Percentiles rank a stretch among this genome's conserved stretches.
phyloP scores from a whole-genome alignment of 441 rosid species.

The Monsonia emarginata region DNA sequence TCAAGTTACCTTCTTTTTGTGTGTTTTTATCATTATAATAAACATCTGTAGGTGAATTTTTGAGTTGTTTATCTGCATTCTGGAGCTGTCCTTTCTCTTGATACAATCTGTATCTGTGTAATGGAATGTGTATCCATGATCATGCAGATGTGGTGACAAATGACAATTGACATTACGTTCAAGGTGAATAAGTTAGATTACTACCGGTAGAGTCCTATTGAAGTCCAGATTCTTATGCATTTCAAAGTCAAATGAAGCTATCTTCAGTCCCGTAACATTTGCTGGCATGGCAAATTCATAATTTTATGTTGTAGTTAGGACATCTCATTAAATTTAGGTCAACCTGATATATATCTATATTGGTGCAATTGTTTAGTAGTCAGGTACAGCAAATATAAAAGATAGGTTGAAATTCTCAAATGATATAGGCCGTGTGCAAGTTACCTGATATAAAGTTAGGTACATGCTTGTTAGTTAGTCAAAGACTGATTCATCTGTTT shows the following conservation, averaged over 20 bases:
- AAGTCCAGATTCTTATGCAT: background rate
- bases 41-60: slow-evolving; percentile 20
- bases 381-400: background rate
- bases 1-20: slow-evolving; percentile 4
- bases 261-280: slow-evolving; percentile 7
- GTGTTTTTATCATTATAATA: background rate
- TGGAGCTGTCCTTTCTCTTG: slow-evolving; percentile 17
- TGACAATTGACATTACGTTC: slow-evolving; percentile 10
- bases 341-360: no score
- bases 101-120: slow-evolving; percentile 10
- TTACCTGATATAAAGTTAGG: slow-evolving; percentile 7
- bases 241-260: slow-evolving; percentile 12
- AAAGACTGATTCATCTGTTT: background rate
- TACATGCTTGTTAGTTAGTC: slow-evolving; percentile 1
- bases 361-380: slow-evolving; percentile 1
- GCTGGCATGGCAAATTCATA: no score
- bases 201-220: slow-evolving; percentile 7
- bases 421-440: background rate
- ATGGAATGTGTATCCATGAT: no score
- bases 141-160: no score
- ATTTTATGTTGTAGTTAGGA: slow-evolving; percentile 21
- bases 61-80: slow-evolving; percentile 19
- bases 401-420: slow-evolving; percentile 8
- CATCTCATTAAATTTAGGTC: slow-evolving; percentile 23
- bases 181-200: slow-evolving; percentile 5